Evolutionary conservation across 2,329 filamentous ascomycete genomes (phyloP).

Genomic region (Fusarium anguioides): DNA sequence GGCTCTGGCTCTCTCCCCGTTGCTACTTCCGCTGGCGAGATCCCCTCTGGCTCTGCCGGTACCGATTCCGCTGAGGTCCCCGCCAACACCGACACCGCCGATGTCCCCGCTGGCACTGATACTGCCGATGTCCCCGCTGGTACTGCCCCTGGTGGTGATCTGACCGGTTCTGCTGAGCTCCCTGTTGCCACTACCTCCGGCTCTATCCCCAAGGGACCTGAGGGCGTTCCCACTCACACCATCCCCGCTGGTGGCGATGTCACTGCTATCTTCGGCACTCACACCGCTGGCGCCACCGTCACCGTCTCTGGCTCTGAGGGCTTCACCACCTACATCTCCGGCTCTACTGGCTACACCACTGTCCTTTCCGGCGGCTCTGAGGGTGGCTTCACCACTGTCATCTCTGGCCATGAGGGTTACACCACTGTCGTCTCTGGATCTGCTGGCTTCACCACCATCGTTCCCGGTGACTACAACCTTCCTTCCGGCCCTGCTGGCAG

Average conservation of each 20-base stretch:
- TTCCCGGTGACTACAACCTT: not conserved
- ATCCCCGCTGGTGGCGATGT: conserved; percentile 15
- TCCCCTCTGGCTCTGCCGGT: not conserved
- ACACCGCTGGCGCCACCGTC: conserved; percentile 3
- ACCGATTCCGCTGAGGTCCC: not conserved
- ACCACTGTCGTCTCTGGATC: conserved; percentile 15
- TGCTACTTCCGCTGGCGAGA: too few relatives aligned
- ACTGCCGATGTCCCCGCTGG: not conserved
- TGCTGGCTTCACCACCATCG: conserved; percentile 15
- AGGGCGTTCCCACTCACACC: conserved; percentile 11
- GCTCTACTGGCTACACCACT: conserved; percentile 18
- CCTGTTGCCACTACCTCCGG: not conserved
- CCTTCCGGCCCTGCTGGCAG: conserved; percentile 1
- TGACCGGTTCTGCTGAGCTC: not conserved
- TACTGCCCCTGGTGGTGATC: not conserved
- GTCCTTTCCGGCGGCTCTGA: conserved; percentile 7
- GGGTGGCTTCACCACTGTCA: conserved; percentile 18
- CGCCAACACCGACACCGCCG: not conserved
- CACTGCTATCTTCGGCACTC: conserved; percentile 28
- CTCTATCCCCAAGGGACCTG: conserved; percentile 4
- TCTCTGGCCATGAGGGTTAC: conserved; percentile 14
- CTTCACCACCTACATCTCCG: conserved; percentile 8
- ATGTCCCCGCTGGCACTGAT: not conserved
- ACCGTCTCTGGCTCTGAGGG: conserved; percentile 7
- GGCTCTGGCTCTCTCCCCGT: too few relatives aligned